A percentile compares a stretch with the other conserved stretches of the same genome.
Conservation (phyloP, 148 eudicot species). For the Silene latifolia region DNA sequence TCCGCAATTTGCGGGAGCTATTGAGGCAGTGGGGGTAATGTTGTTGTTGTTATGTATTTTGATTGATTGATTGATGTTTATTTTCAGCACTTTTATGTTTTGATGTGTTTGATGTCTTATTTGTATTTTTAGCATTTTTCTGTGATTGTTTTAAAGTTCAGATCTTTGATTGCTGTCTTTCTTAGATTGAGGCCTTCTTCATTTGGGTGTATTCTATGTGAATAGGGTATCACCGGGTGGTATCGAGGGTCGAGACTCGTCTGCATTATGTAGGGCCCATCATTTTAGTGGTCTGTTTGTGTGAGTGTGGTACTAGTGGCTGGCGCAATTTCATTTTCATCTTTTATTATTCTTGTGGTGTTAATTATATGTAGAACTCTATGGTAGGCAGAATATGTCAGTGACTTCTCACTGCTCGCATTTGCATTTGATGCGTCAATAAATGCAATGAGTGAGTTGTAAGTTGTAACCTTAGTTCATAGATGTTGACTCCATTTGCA, state of each 20-base stretch:
- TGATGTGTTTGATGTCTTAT: neutral
- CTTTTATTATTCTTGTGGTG: neutral
- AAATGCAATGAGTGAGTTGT: neutral
- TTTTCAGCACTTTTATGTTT: neutral
- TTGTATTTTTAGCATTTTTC: neutral
- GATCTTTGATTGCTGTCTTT: slow-evolving; percentile 15
- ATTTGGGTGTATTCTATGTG: neutral
- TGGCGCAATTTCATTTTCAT: neutral
- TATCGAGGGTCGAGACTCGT: too few species aligned
- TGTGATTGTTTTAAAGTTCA: neutral
- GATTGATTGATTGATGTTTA: slow-evolving; percentile 15
- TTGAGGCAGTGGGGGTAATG: neutral
- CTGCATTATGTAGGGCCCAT: too few species aligned
- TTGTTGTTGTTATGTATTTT: neutral
- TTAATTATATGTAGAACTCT: neutral
- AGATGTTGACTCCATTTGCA: neutral
- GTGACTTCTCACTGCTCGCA: too few species aligned
- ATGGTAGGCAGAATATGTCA: neutral
- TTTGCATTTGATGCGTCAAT: neutral
- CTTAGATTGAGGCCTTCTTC: neutral
- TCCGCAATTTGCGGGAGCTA: too few species aligned
- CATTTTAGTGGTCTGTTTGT: too few species aligned
- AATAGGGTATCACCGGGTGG: too few species aligned
- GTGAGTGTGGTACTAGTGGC: too few species aligned
- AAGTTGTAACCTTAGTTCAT: neutral